Evolutionary conservation across 345 rosid species (phyloP).

Genomic region (Adansonia digitata): DNA sequence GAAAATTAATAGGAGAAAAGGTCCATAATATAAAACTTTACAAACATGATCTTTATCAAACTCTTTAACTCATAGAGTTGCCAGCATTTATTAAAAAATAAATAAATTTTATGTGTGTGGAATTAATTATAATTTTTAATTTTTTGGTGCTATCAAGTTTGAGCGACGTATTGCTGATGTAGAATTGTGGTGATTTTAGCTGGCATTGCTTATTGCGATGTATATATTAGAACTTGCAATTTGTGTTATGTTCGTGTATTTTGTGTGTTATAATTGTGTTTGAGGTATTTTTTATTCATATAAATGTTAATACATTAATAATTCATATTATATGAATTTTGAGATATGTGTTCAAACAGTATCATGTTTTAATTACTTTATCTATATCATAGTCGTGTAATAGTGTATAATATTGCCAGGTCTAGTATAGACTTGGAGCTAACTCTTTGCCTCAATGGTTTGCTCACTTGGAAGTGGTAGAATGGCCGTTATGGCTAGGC

Average conservation of each 20-base stretch:
- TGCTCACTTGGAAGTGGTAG: constrained; percentile 51
- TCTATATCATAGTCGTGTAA: too few species aligned
- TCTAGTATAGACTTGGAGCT: constrained; percentile 21
- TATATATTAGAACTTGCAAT: too few species aligned
- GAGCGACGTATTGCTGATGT: not conserved
- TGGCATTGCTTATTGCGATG: constrained; percentile 11
- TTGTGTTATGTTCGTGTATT: too few species aligned
- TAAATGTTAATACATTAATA: too few species aligned
- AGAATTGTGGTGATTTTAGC: not conserved
- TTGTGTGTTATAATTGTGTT: too few species aligned
- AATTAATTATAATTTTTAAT: not conserved
- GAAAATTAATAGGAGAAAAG: not conserved
- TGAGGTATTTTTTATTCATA: too few species aligned
- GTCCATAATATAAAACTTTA: not conserved
- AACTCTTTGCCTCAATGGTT: constrained; percentile 38
- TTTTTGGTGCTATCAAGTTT: not conserved
- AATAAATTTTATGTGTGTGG: not conserved
- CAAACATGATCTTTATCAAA: not conserved
- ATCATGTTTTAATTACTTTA: too few species aligned
- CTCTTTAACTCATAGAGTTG: not conserved
- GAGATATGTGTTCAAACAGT: too few species aligned
- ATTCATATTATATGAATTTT: too few species aligned
- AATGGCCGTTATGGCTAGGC: constrained; percentile 61
- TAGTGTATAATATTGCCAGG: too few species aligned
- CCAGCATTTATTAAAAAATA: not conserved